Evolutionary conservation across 2,329 filamentous ascomycete species (phyloP), one percentile per base, ranked within the genome.

Genomic region (Byssochlamys sp.): DNA sequence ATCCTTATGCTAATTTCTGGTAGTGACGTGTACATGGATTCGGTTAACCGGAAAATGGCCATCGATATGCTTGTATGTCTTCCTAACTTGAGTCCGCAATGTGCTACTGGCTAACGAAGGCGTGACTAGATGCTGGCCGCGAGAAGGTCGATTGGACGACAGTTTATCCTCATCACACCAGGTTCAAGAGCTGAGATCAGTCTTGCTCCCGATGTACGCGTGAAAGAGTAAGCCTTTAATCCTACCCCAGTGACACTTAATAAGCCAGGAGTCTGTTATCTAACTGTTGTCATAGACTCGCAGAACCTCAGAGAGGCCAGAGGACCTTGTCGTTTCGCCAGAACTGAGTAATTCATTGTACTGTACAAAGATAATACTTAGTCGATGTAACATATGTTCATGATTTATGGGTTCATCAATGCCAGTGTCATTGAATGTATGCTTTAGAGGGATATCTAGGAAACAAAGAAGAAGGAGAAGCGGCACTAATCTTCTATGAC

Each of bases 21-120:
- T 59, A 82, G 79, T 69, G 94, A 99, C 71, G 94, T 99, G 31
- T 99, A 96, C 79, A 99, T 99, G 94, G 94, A 99, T 74, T 90
- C 88, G 64, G 90, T 97, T 59, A 99, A 99, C 73, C 85, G 94
- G 60, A 90, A 89, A 57, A 89, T 95, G 65, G 95, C 90, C 69
- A 96, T 95, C 66, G 88, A 89, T 61, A 90, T 99, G 87, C 88
- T 99, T 73, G 88, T 90, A 77, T 78, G 85, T 80, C 10, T 29
- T 3, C 25, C 51, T 10, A 19, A 6, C 12, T 27, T 12, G 39
- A n/a, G 29, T 54, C 10, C 28, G 28, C 54, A 45, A 31, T 52
- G 25, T 12, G 19, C n/a, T 55, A 25, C 55, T 60, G 57, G 29
- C 55, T 51, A 60, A 26, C 58, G 64, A 68, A 57, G 59, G 39